Base-by-base conservation (phyloP, 495 filamentous ascomycete species). In the Pseudoneurospora amorphoporcata region DNA sequence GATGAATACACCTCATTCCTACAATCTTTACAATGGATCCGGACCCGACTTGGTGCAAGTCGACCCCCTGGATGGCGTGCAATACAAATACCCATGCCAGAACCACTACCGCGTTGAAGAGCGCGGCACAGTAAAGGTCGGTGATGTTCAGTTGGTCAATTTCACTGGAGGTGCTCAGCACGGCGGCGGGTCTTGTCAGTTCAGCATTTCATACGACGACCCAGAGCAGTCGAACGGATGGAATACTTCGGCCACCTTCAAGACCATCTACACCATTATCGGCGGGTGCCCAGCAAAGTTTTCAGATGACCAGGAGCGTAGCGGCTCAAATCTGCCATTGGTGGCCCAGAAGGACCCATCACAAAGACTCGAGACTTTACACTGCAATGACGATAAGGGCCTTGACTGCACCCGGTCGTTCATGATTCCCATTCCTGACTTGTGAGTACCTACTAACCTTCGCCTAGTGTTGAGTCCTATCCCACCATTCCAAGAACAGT, bases 151-250 rank as follows among this genome's bases (percentile, higher is more conserved):
- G 40, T 70, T 74, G 0, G 82, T 90, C 7, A 75, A 78, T 17
- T 88, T 90, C 77, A 80, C 78, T 0, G 87, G 87, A 3, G 78
- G 77, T 35, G 92, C 91, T 1, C 87, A 87, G 41, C 92, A 95
- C 75, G 88, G 87, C 68, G 92, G 92, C 42, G 92, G 92, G 3
- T 94, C 92, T 4, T 94, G 92, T 79, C 92, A 94, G 79, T 86
- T 95, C 75, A 84, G 87, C 58, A 83, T 94, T 76, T 91, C 91
- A 12, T 91, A 92, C 75, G 91, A 94, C 73, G 76, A 79, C 39
- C 78, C 83, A 3, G 83, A 84, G 6, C 81, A 75, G 61, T 82
- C 83, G 69, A 80, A 83, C 71, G 84, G 39, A 29, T 77, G 76
- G 77, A 78, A 74, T 71, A 71, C 69, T 4, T 77, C 87, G 72